Percentiles rank a stretch among this genome's conserved stretches.
Evolutionary conservation across 345 rosid species (phyloP).

Genomic region (Passiflora organensis): DNA sequence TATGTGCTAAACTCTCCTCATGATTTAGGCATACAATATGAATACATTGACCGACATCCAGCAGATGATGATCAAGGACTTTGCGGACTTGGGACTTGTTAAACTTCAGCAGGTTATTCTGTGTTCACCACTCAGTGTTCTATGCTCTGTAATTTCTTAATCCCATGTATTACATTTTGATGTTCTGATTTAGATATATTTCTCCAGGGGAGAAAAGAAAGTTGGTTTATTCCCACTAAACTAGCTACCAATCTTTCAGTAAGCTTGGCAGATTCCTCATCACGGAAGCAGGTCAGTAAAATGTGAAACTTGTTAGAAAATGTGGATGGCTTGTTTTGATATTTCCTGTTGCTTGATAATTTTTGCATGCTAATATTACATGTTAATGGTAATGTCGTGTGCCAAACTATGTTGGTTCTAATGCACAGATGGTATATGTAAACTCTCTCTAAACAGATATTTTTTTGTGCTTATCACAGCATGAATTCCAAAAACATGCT

Average conservation of each 20-base stretch:
- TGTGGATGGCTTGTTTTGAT: not conserved
- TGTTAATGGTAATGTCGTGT: too few species aligned
- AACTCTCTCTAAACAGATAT: too few species aligned
- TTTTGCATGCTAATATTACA: too few species aligned
- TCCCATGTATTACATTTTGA: constrained; percentile 2
- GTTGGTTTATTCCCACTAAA: constrained; percentile 96
- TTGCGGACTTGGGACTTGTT: constrained; percentile 90
- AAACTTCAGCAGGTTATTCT: constrained; percentile 87
- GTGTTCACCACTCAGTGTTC: not conserved
- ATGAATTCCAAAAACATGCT: too few species aligned
- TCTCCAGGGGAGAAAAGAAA: constrained; percentile 81
- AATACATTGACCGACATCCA: constrained; percentile 81
- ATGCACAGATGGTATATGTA: not conserved
- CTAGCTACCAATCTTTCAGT: constrained; percentile 83
- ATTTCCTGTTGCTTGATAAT: too few species aligned
- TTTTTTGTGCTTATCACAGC: too few species aligned
- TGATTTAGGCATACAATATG: constrained; percentile 69
- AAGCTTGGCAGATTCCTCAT: constrained; percentile 83
- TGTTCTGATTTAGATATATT: constrained; percentile 8
- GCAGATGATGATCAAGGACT: constrained; percentile 62
- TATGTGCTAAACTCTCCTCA: constrained; percentile 3
- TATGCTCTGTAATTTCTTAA: not conserved
- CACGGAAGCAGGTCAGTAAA: constrained; percentile 65
- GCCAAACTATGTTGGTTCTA: constrained; percentile 3
- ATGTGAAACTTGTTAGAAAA: constrained; percentile 2